Base-by-base conservation (phyloP, 176 grass and related monocot species). In the Rhynchospora pubera region DNA sequence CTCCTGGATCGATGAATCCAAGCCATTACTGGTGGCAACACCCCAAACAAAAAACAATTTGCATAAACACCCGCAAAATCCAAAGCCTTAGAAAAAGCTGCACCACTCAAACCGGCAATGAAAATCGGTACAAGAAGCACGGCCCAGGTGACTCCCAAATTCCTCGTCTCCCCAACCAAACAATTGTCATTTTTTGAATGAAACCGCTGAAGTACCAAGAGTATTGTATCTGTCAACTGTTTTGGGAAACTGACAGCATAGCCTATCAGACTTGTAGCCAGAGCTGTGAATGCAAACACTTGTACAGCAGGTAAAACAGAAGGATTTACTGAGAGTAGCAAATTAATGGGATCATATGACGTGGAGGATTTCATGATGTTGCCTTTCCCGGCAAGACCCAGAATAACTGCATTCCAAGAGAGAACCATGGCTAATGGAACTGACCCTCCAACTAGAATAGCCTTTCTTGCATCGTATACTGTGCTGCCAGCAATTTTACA, bases 41-140 rank as follows among this genome's bases (percentile, higher is more conserved):
- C 84, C 10, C 94, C 91, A 87, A 93, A 93, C 4, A 97, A 58
- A 79, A 93, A 97, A 68, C 94, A 97, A 62, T 97, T 93, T 77
- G 89, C 94, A 82, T 91, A 93, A 77, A 97, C 76, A 71, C 94
- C 94, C 0, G 91, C 88, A 5, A 97, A 97, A 87, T 97, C 91
- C 65, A 97, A 10, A 82, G 94, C 89, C 80, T 83, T 97, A 44
- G 94, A 85, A 72, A 93, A 97, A 23, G 86, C 91, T 16, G 79
- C 28, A 46, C 89, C 86, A 66, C 88, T 93, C 87, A 93, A 97
- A 76, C 89, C 89, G 2, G 86, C 82, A 57, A 92, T 86, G 32
- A 92, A 84, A 55, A 89, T 70, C 1, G 91, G 84, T 84, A 90
- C 57, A 2, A 90, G 59, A 11, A 97, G 70, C 30, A 92, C 89